Percentiles rank a stretch among this genome's conserved stretches.
These are phyloP conservation scores for Phytophthora niederhauseri DNA, from an alignment of 352 stramenopile genomes.

Conservation along the genomic window DNA sequence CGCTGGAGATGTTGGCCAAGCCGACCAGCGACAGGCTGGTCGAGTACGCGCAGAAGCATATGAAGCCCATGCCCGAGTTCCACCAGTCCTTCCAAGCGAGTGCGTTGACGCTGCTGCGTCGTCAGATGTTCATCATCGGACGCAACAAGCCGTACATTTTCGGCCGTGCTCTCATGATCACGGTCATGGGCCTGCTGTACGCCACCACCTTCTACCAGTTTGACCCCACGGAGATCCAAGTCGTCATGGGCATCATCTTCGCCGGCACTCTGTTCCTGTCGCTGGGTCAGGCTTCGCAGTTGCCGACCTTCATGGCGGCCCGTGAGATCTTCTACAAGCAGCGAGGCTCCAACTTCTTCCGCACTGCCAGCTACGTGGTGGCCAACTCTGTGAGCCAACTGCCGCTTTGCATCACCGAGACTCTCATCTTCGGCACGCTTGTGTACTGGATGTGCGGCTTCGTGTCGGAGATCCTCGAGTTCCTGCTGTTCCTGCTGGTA, in stretches of 20 bases:
- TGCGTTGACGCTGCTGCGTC: conserved; percentile 40
- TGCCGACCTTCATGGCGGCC: conserved; percentile 25
- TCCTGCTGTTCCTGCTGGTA: conserved; percentile 45
- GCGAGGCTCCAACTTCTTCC: conserved; percentile 34
- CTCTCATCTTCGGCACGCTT: conserved; percentile 68
- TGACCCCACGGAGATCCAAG: conserved; percentile 43
- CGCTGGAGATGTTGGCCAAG: conserved; percentile 72
- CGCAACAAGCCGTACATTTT: conserved; percentile 57
- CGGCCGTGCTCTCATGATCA: conserved; percentile 47
- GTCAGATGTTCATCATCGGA: conserved; percentile 72
- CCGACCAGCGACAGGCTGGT: conserved; percentile 89
- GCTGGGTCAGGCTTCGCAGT: conserved; percentile 24
- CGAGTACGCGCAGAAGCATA: conserved; percentile 62
- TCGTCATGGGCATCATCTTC: conserved; percentile 85
- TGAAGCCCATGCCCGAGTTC: conserved; percentile 41
- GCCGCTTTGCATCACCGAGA: conserved; percentile 53
- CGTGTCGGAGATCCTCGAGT: conserved; percentile 32
- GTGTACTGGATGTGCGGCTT: conserved; percentile 84
- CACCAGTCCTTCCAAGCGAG: conserved; percentile 31
- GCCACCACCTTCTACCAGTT: conserved; percentile 37
- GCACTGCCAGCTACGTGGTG: conserved; percentile 66
- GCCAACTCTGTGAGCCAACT: conserved; percentile 39
- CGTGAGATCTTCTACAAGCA: conserved; percentile 31
- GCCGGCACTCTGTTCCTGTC: conserved; percentile 61
- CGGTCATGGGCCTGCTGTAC: conserved; percentile 57